Evolutionary conservation across 768 basidiomycete species (phyloP), one percentile per base, ranked within the genome.

Genomic region (Suillus paluster): DNA sequence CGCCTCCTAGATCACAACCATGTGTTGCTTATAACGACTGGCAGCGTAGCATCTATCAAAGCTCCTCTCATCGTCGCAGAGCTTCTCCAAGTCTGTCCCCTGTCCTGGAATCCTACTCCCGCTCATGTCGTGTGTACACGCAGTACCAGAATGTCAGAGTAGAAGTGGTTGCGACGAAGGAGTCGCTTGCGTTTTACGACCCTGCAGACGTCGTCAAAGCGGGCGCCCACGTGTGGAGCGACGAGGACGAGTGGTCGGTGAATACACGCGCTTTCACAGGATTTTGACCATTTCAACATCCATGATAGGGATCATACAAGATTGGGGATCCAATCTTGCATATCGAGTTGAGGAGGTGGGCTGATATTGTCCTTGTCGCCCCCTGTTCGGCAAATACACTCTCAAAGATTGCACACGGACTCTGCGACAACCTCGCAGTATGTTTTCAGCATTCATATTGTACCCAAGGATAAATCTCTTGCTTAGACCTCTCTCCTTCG

Each of bases 351-450:
- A 78, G 95, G 36, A 80, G 88, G 59, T 99, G 97, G 97, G 95
- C 97, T 49, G 95, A 99, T 70, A 77, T 98, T 57, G 95, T 99
- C 56, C 88, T 99, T 53, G 84, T 99, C 57, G 95, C 94, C 0
- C 97, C 97, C 0, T 97, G 95, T 70, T 96, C 94, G 1, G 96
- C 97, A n/a, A 98, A 97, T 74, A 96, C 95, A 1, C 84, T 99
- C n/a, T 86, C 95, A 9, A 99, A 99, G 77, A 90, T 99, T 58
- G 91, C 94, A 0, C 83, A 86, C 48, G 97, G 97, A 0, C 67
- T 87, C 1, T 97, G 95, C 70, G 97, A 99, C 70, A 96, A 98
- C 71, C 86, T 97, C 30, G 17, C 68, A 97, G 95, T 86, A 94
- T 97, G 48, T 62, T 52, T 49, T 41, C 12, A 9, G 19, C 23